A percentile compares a stretch with the other conserved stretches of the same genome.
Evolutionary conservation across 1,284 basidiomycete genomes (phyloP).

Genomic region (Phenoliferia sp.): DNA sequence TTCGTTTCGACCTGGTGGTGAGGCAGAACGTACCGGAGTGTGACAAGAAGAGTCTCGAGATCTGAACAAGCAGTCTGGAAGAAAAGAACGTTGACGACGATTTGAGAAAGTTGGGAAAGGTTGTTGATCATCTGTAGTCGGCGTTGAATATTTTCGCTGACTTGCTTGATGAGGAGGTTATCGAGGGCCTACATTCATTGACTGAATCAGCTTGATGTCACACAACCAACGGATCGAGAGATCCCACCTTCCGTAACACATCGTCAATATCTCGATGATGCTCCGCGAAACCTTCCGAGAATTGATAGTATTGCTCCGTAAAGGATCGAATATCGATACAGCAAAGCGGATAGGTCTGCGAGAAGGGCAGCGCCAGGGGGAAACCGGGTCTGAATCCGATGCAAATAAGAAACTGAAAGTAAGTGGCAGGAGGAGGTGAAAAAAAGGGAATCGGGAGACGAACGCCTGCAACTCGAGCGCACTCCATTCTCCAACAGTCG

Average conservation of each 20-base stretch:
- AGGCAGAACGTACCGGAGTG: constrained; percentile 32
- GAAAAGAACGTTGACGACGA: constrained; percentile 88
- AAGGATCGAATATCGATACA: constrained; percentile 94
- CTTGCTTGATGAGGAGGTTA: constrained; percentile 71
- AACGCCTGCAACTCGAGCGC: constrained; percentile 28
- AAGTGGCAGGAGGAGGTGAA: neutral
- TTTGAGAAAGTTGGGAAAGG: constrained; percentile 89
- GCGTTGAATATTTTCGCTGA: constrained; percentile 65
- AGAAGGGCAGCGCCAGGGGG: constrained; percentile 84
- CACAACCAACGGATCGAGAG: neutral
- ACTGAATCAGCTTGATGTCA: neutral
- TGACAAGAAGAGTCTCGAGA: constrained; percentile 79
- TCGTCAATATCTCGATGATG: constrained; percentile 90
- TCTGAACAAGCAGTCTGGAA: constrained; percentile 82
- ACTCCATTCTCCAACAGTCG: constrained; percentile 48
- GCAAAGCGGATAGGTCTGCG: constrained; percentile 87
- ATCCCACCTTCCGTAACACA: constrained; percentile 71
- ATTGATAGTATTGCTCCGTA: constrained; percentile 94
- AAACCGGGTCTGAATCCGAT: constrained; percentile 54
- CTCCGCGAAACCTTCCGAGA: constrained; percentile 88
- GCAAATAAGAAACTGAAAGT: neutral
- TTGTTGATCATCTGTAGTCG: constrained; percentile 67
- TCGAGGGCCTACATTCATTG: constrained; percentile 74
- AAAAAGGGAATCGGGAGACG: too few species aligned
- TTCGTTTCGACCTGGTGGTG: too few species aligned